Evolutionary conservation across 75 land plant genomes (phyloP).

Genomic region (Cunninghamia lanceolata): DNA sequence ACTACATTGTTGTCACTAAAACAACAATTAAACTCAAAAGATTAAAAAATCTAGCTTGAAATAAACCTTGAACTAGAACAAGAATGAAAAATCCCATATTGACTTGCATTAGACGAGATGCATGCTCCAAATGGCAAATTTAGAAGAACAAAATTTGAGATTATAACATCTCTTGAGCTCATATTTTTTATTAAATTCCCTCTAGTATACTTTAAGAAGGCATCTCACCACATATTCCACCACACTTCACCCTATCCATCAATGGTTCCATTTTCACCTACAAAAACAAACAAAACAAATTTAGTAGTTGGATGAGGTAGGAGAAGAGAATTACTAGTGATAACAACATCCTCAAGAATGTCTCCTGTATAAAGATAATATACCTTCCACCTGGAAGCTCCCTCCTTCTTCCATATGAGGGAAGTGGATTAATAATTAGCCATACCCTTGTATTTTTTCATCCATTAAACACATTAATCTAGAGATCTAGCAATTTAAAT

Average conservation of each 20-base stretch:
- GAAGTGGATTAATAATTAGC: too few relatives aligned
- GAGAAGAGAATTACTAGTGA: too few relatives aligned
- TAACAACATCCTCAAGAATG: too few relatives aligned
- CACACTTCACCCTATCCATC: conserved; percentile 94
- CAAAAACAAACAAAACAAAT: too few relatives aligned
- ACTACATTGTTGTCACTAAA: conserved; percentile 54
- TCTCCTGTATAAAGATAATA: too few relatives aligned
- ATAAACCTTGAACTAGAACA: background rate
- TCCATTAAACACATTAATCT: too few relatives aligned
- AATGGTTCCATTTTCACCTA: conserved; percentile 91
- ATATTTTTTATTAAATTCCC: conserved; percentile 71
- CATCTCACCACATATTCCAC: conserved; percentile 79
- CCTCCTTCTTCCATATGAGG: too few relatives aligned
- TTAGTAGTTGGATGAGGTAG: too few relatives aligned
- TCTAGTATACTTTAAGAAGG: conserved; percentile 60
- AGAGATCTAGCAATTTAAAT: too few relatives aligned
- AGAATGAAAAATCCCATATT: background rate
- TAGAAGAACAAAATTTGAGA: conserved; percentile 68
- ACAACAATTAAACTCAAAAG: background rate
- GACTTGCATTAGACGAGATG: conserved; percentile 85
- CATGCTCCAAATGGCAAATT: conserved; percentile 92
- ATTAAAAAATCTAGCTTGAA: background rate
- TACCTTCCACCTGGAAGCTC: too few relatives aligned
- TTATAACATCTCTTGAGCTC: conserved; percentile 56
- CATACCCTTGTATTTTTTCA: too few relatives aligned